Conservation (phyloP, 2,329 filamentous ascomycete species). For the Fusarium miscanthi region DNA sequence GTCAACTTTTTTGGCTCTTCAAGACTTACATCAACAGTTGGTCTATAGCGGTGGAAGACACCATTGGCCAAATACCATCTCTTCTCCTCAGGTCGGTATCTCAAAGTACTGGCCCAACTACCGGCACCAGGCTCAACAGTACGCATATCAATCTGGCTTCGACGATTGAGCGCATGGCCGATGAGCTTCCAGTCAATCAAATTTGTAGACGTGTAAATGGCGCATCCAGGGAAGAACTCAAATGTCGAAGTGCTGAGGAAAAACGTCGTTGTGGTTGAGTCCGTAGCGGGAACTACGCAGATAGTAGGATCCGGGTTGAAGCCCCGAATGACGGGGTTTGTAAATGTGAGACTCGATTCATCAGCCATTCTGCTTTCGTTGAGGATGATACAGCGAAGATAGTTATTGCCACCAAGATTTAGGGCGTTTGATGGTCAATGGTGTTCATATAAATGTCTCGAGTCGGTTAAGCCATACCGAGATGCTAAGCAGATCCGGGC, state of each 20-base stretch:
- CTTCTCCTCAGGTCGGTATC: conserved; percentile 53
- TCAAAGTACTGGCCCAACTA: conserved; percentile 60
- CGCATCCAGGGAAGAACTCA: conserved; percentile 70
- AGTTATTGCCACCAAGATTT: not conserved
- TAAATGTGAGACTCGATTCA: conserved; percentile 37
- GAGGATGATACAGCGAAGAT: not conserved
- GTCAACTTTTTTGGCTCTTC: no score
- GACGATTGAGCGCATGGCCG: conserved; percentile 62
- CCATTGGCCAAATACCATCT: conserved; percentile 61
- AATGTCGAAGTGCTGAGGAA: conserved; percentile 72
- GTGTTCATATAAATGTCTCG: not conserved
- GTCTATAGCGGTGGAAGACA: conserved; percentile 57
- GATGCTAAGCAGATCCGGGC: not conserved
- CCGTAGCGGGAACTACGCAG: conserved; percentile 50
- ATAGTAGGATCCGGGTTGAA: conserved; percentile 72
- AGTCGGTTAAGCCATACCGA: not conserved
- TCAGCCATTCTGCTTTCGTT: conserved; percentile 2
- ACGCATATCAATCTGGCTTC: conserved; percentile 63
- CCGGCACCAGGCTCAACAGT: conserved; percentile 63
- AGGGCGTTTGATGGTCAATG: no score
- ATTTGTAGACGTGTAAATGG: conserved; percentile 68
- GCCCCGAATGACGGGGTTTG: conserved; percentile 67
- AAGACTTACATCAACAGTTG: conserved; percentile 47
- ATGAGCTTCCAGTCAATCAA: conserved; percentile 65
- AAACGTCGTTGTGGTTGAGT: conserved; percentile 52